Conservation (phyloP, 2,329 filamentous ascomycete species). For the Geosmithia morbida region DNA sequence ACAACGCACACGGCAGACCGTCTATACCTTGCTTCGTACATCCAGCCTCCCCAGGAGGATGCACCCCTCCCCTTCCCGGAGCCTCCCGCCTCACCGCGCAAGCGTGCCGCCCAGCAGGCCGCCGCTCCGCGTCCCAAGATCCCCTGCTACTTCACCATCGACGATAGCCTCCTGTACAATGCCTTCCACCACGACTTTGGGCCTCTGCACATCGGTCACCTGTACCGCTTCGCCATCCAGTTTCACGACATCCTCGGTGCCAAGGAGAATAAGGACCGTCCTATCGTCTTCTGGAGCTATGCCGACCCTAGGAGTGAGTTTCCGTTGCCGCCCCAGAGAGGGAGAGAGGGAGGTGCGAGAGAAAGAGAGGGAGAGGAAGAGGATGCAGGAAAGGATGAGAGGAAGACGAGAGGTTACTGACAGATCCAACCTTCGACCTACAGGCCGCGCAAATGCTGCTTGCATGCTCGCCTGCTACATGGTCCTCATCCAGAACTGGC, state of each 20-base stretch:
- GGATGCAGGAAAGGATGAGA: neutral
- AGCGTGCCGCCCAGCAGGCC: conserved; percentile 35
- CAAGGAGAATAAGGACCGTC: conserved; percentile 75
- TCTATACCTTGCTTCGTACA: conserved; percentile 87
- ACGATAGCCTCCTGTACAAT: conserved; percentile 88
- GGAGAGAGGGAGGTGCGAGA: too few species aligned
- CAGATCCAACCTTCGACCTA: neutral
- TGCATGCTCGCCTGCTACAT: conserved; percentile 96
- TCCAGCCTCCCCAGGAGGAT: conserved; percentile 62
- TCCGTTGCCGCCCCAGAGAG: neutral
- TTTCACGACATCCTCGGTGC: conserved; percentile 92
- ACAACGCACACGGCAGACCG: conserved; percentile 51
- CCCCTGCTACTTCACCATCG: conserved; percentile 91
- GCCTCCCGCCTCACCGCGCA: conserved; percentile 36
- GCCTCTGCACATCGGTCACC: conserved; percentile 88
- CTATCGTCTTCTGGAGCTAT: conserved; percentile 92
- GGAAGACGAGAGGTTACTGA: neutral
- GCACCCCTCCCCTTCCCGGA: conserved; percentile 81
- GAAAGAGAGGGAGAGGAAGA: too few species aligned
- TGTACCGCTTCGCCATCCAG: conserved; percentile 91
- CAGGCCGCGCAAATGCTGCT: conserved; percentile 82
- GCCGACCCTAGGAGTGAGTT: conserved; percentile 77
- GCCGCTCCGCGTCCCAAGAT: conserved; percentile 5
- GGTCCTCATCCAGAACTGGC: conserved; percentile 96
- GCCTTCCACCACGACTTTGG: conserved; percentile 98